phyloP scores from a whole-genome alignment of 1,284 basidiomycete genomes.

The Tremellales sp. region DNA sequence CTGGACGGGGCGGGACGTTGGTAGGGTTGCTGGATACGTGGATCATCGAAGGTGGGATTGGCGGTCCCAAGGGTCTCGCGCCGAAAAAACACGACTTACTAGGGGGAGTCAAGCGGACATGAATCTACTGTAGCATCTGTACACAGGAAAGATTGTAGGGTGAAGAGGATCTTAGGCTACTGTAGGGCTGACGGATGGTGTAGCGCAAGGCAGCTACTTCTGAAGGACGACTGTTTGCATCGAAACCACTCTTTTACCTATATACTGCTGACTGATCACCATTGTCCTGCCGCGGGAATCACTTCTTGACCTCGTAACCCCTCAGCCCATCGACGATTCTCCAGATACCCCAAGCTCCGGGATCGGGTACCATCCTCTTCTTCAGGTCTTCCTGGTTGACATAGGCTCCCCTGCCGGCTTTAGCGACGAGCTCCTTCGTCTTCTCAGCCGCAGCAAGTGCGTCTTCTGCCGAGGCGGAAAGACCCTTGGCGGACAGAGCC shows the following conservation, averaged over 20 bases:
- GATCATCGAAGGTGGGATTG: no score
- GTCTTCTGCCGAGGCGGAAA: constrained; percentile 58
- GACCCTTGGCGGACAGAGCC: constrained; percentile 52
- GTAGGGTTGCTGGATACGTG: constrained; percentile 36
- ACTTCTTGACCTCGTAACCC: constrained; percentile 23
- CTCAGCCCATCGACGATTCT: constrained; percentile 35
- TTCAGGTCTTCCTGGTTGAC: constrained; percentile 69
- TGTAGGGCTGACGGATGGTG: no score
- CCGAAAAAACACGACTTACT: no score
- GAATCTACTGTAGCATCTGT: no score
- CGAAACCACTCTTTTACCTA: not conserved
- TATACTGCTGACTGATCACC: not conserved
- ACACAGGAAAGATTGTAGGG: no score
- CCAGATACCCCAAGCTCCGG: constrained; percentile 80
- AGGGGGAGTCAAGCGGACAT: no score
- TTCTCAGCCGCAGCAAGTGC: constrained; percentile 67
- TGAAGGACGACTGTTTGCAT: no score
- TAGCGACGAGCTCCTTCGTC: constrained; percentile 70
- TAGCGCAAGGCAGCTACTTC: no score
- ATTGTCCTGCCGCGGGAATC: no score
- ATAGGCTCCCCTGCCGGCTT: constrained; percentile 85
- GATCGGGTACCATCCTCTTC: constrained; percentile 71
- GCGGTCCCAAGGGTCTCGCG: no score
- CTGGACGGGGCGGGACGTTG: constrained; percentile 20
- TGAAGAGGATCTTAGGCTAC: no score